Evolutionary conservation across 352 stramenopile species (phyloP).

Genomic region (Pythium coloratum): DNA sequence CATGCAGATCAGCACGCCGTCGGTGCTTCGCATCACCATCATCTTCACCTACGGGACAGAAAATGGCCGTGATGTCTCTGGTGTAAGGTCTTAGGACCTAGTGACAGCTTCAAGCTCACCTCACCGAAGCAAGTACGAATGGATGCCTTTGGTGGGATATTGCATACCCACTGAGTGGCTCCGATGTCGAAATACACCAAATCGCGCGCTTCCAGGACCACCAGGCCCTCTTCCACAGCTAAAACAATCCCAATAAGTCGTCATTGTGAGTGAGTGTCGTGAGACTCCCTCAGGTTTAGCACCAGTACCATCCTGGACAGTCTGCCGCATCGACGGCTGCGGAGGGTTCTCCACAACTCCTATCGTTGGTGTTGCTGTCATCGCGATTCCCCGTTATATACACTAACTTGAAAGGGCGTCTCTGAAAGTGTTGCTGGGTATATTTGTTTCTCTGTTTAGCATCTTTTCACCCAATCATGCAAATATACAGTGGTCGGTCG

Average conservation of each 20-base stretch:
- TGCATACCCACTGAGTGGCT: slow-evolving; percentile 40
- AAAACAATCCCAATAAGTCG: background rate
- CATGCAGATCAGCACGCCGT: slow-evolving; percentile 58
- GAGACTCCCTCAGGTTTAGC: background rate
- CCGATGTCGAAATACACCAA: slow-evolving; percentile 52
- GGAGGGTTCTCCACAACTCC: background rate
- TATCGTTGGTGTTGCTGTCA: background rate
- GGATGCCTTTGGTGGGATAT: slow-evolving; percentile 35
- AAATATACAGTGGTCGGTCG: too few species aligned
- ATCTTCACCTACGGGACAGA: slow-evolving; percentile 54
- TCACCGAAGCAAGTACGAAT: slow-evolving; percentile 58
- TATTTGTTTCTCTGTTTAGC: too few species aligned
- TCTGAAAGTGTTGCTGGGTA: too few species aligned
- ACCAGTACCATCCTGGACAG: background rate
- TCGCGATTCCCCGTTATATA: background rate
- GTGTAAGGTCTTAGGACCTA: too few species aligned
- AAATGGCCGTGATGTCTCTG: too few species aligned
- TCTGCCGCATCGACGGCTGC: background rate
- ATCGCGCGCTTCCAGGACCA: slow-evolving; percentile 45
- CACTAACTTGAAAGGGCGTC: background rate
- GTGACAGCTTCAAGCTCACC: too few species aligned
- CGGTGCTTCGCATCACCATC: slow-evolving; percentile 38
- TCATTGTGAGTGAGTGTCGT: background rate
- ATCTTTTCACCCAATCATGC: too few species aligned
- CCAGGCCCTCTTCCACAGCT: slow-evolving; percentile 58